phyloP scores from a whole-genome alignment of 2,329 filamentous ascomycete species.

The Neocucurbitaria cava region DNA sequence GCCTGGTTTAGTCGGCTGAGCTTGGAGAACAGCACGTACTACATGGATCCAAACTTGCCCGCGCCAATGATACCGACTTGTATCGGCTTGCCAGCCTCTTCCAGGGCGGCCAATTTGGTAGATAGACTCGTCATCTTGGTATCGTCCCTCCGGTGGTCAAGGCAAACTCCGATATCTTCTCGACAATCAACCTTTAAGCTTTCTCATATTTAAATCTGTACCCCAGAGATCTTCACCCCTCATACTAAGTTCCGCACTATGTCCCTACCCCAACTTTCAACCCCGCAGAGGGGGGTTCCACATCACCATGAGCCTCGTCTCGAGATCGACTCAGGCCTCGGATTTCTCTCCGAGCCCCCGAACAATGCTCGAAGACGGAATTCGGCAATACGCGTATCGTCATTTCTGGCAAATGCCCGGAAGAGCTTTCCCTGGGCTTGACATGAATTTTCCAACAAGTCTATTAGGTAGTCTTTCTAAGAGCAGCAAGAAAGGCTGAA shows the following conservation, averaged over 20 bases:
- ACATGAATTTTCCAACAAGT: background rate
- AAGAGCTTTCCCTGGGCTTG: background rate
- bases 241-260: background rate
- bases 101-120: slow-evolving; percentile 19
- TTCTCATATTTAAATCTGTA: background rate
- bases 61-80: slow-evolving; percentile 55
- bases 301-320: slow-evolving; percentile 5
- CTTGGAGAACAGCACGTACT: slow-evolving; percentile 27
- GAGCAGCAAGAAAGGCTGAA: background rate
- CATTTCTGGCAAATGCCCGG: background rate
- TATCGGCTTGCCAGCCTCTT: slow-evolving; percentile 19
- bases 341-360: slow-evolving; percentile 10
- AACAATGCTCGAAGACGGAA: background rate
- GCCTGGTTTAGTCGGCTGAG: background rate
- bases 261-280: background rate
- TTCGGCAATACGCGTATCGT: background rate
- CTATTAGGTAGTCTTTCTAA: background rate
- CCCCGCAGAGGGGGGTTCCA: slow-evolving; percentile 8
- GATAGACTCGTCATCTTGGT: slow-evolving; percentile 21
- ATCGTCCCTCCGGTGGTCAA: background rate
- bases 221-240: background rate
- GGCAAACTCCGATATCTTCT: background rate
- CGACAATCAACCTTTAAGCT: background rate
- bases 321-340: slow-evolving; percentile 1
- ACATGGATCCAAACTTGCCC: slow-evolving; percentile 58